Conservation (phyloP, 108 stramenopile genomes). For the Cylindrotheca fusiformis region DNA sequence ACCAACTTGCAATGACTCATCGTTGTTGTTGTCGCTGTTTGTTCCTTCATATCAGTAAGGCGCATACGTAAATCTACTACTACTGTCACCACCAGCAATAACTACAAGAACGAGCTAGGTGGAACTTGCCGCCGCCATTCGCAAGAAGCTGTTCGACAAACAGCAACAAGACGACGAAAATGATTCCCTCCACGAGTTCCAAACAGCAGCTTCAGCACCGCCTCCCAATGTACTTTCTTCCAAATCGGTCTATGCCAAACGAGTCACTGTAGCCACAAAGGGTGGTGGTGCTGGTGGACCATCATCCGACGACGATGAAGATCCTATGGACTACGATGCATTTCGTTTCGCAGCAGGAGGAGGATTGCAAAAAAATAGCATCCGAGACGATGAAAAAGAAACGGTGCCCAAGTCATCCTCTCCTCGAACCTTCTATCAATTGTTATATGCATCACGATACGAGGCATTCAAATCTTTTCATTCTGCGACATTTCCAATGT, state of each 20-base stretch:
- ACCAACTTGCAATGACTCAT: no score
- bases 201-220: background rate
- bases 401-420: background rate
- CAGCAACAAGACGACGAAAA: background rate
- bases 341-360: no score
- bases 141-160: no score
- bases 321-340: no score
- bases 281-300: background rate
- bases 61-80: no score
- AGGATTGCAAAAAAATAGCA: no score
- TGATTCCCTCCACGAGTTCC: background rate
- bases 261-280: background rate
- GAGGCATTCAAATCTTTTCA: background rate
- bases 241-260: background rate
- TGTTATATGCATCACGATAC: background rate
- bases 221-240: background rate
- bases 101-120: no score
- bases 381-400: background rate
- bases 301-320: background rate
- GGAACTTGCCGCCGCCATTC: slow-evolving; percentile 20
- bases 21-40: no score
- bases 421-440: background rate
- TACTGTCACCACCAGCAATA: no score
- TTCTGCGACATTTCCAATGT: background rate
- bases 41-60: no score